Evolutionary conservation across 345 rosid species (phyloP).

Genomic region (Draba incana): DNA sequence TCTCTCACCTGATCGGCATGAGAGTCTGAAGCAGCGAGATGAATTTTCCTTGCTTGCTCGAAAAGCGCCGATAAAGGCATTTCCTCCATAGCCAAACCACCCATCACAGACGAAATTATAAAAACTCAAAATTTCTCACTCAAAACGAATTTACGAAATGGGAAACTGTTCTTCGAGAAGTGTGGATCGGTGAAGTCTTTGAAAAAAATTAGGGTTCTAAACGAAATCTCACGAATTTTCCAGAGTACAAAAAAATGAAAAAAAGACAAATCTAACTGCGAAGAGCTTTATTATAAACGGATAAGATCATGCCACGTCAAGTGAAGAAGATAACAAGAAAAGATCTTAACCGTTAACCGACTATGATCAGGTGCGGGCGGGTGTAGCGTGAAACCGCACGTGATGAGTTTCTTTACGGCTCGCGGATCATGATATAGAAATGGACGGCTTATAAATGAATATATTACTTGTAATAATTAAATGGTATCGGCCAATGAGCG

Average conservation of each 20-base stretch:
- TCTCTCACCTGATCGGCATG: conserved; percentile 62
- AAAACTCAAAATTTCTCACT: conserved; percentile 21
- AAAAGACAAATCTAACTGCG: not conserved
- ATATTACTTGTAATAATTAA: too few relatives aligned
- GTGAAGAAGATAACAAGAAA: not conserved
- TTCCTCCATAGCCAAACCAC: conserved; percentile 59
- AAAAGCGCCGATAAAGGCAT: conserved; percentile 70
- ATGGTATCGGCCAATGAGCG: too few relatives aligned
- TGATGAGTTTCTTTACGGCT: not conserved
- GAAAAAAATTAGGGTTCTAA: not conserved
- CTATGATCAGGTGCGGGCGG: conserved; percentile 7
- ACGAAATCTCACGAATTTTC: conserved; percentile 21
- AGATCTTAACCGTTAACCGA: conserved; percentile 19
- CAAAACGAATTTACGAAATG: not conserved
- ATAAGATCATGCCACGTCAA: conserved; percentile 10
- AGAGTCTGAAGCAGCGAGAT: conserved; percentile 60
- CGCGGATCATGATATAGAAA: not conserved
- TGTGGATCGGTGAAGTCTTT: not conserved
- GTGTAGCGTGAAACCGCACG: not conserved
- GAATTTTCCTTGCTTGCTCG: conserved; percentile 79
- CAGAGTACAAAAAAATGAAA: not conserved
- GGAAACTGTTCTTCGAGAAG: conserved; percentile 11
- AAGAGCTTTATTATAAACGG: not conserved
- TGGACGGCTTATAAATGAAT: too few relatives aligned
- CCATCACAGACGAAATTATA: conserved; percentile 34